Evolutionary conservation across 2,329 filamentous ascomycete genomes (phyloP), one percentile per base, ranked within the genome.

Genomic region (Pseudogymnoascus sp.): DNA sequence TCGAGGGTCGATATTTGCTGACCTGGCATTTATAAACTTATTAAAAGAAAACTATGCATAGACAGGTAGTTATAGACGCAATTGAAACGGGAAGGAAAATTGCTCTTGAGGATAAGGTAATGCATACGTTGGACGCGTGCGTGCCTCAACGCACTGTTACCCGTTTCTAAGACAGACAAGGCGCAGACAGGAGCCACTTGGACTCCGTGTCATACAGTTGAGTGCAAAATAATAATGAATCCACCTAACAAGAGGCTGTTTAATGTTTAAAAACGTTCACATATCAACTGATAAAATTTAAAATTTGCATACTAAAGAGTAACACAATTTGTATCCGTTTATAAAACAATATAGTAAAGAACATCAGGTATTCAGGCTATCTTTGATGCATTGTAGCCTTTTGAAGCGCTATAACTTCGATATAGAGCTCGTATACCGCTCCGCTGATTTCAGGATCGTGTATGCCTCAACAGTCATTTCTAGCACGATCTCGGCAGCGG

Each of bases 401-500:
- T n/a, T n/a, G 6, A 49, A 29, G 11, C 1, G 2, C 43, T 49
- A 59, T 37, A 59, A 59, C 4, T 59, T 59, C n/a, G 59, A 61
- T 16, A 29, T 14, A 29, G 23, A 37, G 23, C 23, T 45, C 43
- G 7, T 26, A 61, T 45, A 61, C 12, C 41, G 19, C 8, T 45
- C 19, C 7, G 35, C 38, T 55, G 3, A n/a, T 23, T 33, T 61
- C n/a, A 61, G 11, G 21, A 61, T 45, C 43, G 38, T 19, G 6
- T 33, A 49, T 52, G 91, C 92, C 70, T 93, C 91, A 58, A 80
- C 77, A 65, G 97, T 88, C 71, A 97, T 89, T 80, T 97, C 93
- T 71, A 97, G 92, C 29, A 97, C 87, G 67, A 97, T 93, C 31
- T 75, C 89, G 83, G 91, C 93, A 66, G 92, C 93, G 23, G 82